Evolutionary conservation across 2,329 filamentous ascomycete genomes (phyloP).

Genomic region (Dissoconium aciculare): DNA sequence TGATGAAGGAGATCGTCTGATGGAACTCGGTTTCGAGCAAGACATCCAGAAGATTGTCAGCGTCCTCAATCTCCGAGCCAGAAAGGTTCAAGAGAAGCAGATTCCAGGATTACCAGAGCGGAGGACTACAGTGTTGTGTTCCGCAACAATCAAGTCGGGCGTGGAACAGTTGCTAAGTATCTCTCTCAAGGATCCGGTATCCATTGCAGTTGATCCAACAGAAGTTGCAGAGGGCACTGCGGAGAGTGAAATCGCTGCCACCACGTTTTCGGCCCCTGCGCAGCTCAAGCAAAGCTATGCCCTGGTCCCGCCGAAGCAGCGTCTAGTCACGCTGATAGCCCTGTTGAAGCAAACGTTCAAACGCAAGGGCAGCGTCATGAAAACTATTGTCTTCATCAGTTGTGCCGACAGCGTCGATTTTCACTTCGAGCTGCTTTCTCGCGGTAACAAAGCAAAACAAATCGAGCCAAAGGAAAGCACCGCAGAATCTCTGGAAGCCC

Average conservation of each 20-base stretch:
- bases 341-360: slow-evolving; percentile 78
- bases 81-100: slow-evolving; percentile 44
- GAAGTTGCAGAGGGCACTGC: slow-evolving; percentile 32
- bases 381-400: slow-evolving; percentile 90
- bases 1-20: slow-evolving; percentile 92
- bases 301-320: slow-evolving; percentile 74
- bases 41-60: slow-evolving; percentile 78
- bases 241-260: slow-evolving; percentile 26
- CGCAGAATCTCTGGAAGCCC: slow-evolving; percentile 11
- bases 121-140: slow-evolving; percentile 79
- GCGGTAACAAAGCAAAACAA: slow-evolving; percentile 24
- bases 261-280: slow-evolving; percentile 68
- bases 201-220: slow-evolving; percentile 55
- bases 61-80: slow-evolving; percentile 53
- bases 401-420: slow-evolving; percentile 96
- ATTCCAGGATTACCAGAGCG: slow-evolving; percentile 55
- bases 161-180: slow-evolving; percentile 89
- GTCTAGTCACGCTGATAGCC: slow-evolving; percentile 73
- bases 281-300: slow-evolving; percentile 89
- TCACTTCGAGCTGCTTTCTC: slow-evolving; percentile 70
- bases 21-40: slow-evolving; percentile 95
- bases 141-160: slow-evolving; percentile 95
- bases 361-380: slow-evolving; percentile 82
- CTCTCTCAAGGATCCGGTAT: slow-evolving; percentile 80
- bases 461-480: slow-evolving; percentile 9